Evolutionary conservation across 2,329 filamentous ascomycete species (phyloP).

Genomic region (Phialemoniopsis sp.): DNA sequence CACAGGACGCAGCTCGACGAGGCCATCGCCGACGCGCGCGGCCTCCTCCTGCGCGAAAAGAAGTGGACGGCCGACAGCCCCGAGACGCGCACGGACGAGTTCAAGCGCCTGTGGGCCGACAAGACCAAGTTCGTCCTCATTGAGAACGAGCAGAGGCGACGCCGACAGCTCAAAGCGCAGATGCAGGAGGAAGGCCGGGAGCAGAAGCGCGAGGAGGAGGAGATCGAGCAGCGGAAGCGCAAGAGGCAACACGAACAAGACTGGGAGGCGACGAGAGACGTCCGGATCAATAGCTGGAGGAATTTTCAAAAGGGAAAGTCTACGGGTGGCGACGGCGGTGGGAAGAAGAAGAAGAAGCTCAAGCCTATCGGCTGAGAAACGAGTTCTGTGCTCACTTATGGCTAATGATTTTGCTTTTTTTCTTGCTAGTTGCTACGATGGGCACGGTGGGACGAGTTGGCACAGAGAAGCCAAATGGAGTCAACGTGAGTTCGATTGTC

Average conservation of each 20-base stretch:
- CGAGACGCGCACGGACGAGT: constrained; percentile 80
- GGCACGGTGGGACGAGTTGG: too few relatives aligned
- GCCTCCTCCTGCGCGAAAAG: constrained; percentile 89
- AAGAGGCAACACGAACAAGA: constrained; percentile 91
- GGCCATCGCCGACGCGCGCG: constrained; percentile 91
- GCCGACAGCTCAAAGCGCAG: constrained; percentile 85
- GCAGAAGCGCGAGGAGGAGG: constrained; percentile 80
- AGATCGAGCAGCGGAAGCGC: constrained; percentile 73
- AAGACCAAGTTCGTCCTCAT: constrained; percentile 88
- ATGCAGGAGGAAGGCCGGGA: constrained; percentile 95
- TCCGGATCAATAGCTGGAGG: constrained; percentile 91
- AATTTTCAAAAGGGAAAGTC: constrained; percentile 77
- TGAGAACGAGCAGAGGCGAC: constrained; percentile 82
- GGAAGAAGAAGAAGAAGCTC: constrained; percentile 64
- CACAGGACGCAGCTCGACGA: constrained; percentile 83
- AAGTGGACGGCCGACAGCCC: constrained; percentile 88
- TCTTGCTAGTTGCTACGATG: too few relatives aligned
- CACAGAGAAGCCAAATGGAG: too few relatives aligned
- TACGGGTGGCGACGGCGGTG: constrained; percentile 31
- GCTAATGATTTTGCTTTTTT: not conserved
- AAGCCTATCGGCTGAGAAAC: constrained; percentile 52
- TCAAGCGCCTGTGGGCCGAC: constrained; percentile 80
- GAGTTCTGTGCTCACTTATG: not conserved
- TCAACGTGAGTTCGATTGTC: too few relatives aligned
- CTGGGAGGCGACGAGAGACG: constrained; percentile 90